These are phyloP conservation scores for Grosmannia penicillata DNA, from an alignment of 2,329 filamentous ascomycete species.

Conservation along the genomic window DNA sequence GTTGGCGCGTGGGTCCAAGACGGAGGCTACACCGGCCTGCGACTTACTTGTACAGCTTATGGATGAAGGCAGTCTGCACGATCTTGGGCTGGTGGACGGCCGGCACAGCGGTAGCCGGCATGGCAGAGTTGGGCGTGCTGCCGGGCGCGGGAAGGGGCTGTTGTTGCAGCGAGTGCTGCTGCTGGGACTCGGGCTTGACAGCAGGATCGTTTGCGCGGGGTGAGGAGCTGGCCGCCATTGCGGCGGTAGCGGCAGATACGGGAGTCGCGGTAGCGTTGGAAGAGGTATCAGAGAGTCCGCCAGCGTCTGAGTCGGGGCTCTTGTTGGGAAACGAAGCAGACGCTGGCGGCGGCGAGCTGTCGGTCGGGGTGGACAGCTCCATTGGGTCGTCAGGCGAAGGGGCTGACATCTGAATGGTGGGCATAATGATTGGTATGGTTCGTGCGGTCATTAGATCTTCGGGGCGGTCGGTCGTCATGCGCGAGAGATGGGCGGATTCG, in stretches of 20 bases:
- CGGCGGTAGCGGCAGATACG: slow-evolving; percentile 13
- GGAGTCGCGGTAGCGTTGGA: slow-evolving; percentile 19
- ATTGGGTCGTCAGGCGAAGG: slow-evolving; percentile 44
- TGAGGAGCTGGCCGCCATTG: slow-evolving; percentile 4
- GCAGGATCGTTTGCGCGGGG: slow-evolving; percentile 6
- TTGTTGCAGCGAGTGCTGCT: slow-evolving; percentile 20
- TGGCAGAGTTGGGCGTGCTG: no score
- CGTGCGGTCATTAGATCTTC: slow-evolving; percentile 33
- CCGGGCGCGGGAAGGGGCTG: no score
- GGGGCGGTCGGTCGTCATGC: slow-evolving; percentile 23
- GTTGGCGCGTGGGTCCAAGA: no score
- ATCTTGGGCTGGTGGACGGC: slow-evolving; percentile 90
- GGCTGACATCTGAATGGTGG: slow-evolving; percentile 43
- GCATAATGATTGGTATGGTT: slow-evolving; percentile 41
- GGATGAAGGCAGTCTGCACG: slow-evolving; percentile 95
- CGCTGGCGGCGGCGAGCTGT: slow-evolving; percentile 26
- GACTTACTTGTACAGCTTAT: slow-evolving; percentile 92
- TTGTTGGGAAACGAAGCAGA: slow-evolving; percentile 23
- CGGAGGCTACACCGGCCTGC: background rate
- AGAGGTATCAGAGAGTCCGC: no score
- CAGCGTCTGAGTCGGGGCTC: slow-evolving; percentile 18
- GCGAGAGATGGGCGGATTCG: slow-evolving; percentile 31
- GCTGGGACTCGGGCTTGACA: slow-evolving; percentile 21
- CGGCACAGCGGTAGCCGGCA: slow-evolving; percentile 41
- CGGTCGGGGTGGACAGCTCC: slow-evolving; percentile 42